Base-by-base conservation (phyloP, 805 yeast genomes). In the Sugiyamaella mastotermitis region DNA sequence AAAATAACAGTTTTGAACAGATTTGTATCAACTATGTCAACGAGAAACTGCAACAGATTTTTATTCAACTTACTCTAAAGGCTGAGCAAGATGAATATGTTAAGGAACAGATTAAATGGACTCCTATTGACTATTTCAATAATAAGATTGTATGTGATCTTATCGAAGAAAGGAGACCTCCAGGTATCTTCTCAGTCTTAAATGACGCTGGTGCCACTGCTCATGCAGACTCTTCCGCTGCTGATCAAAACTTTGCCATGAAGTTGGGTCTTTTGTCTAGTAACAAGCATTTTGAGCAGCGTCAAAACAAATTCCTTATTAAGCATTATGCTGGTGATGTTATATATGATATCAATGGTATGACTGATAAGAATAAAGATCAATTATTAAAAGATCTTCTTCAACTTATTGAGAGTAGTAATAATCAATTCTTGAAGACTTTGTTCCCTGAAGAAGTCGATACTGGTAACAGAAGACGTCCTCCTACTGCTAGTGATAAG, bases 301-400 rank as follows among this genome's bases (percentile, higher is more conserved):
- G 98, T 56, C 79, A 83, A 46, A 74, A 80, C 23, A 90, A 92
- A 60, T 92, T 92, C 50, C 66, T 92, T 39, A 77, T 92, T 55
- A 88, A 85, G 64, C 99, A 92, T 64, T 92, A 92, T 65, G 99
- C 99, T 16, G 98, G 98, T 57, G 98, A 92, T 65, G 99, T 92
- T 33, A 83, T 87, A 9, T 92, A 92, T 57, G 95, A 88, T 46
- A 79, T 88, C 37, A 66, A 70, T 21, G 82, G 83, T 5, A 87
- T 92, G 84, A 92, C 98, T 2, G 97, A 92, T 61, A 92, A 92
- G 62, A 92, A 92, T 61, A 92, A 92, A 62, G 99, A 92, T 60
- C 90, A 84, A 52, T 70, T 92, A 72, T 77, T 85, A 61, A 82
- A 84, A 57, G 97, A 88, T 63, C 66, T 92, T 53, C 70, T 87